Percentiles rank a stretch among this genome's conserved stretches.
phyloP scores from a whole-genome alignment of 371 early-diverging fungal genomes.

The Lichtheimia hyalospora region DNA sequence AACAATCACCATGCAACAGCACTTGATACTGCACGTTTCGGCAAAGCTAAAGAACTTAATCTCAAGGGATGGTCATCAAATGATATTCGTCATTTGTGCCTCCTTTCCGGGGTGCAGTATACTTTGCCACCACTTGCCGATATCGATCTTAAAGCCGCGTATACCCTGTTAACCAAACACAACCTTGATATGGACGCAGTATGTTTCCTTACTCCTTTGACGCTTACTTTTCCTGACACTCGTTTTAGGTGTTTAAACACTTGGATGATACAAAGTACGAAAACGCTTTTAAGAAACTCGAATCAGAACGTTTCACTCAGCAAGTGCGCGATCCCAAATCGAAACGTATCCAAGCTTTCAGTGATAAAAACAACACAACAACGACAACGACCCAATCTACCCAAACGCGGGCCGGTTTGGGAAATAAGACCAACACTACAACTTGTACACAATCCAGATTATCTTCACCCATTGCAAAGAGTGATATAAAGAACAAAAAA shows the following conservation, averaged over 20 bases:
- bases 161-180: not conserved
- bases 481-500: no score
- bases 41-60: not conserved
- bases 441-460: no score
- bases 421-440: no score
- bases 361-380: no score
- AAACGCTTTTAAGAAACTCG: not conserved
- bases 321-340: not conserved
- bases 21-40: not conserved
- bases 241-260: not conserved
- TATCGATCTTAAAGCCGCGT: not conserved
- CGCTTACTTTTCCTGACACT: no score
- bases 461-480: no score
- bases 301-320: no score
- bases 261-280: not conserved
- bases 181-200: not conserved
- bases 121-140: not conserved
- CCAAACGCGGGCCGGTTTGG: no score
- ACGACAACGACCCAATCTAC: no score
- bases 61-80: not conserved
- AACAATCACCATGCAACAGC: constrained; percentile 66
- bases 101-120: not conserved
- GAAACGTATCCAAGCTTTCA: no score
- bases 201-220: not conserved
- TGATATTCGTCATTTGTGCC: not conserved